These are phyloP conservation scores for Teratosphaeria viscida DNA, from an alignment of 2,329 filamentous ascomycete species.

Conservation along the genomic window DNA sequence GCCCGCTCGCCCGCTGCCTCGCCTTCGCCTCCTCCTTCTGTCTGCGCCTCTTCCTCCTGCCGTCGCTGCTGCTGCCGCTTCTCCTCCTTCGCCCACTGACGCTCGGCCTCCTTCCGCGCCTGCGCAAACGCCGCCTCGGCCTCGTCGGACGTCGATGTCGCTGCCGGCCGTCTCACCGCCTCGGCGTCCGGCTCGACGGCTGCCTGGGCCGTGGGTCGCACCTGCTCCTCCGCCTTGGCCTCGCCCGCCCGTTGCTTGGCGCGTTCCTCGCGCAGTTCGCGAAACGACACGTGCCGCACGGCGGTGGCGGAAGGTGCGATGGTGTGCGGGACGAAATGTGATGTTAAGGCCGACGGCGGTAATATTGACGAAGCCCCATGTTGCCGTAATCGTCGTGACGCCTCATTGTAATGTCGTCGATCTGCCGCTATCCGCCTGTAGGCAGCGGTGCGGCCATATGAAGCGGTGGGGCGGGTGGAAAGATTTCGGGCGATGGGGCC, in stretches of 20 bases:
- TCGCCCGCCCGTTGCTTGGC: slow-evolving; percentile 25
- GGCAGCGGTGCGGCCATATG: slow-evolving; percentile 37
- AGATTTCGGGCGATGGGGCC: slow-evolving; percentile 27
- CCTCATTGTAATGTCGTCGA: slow-evolving; percentile 19
- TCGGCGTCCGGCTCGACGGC: slow-evolving; percentile 24
- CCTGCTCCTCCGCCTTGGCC: slow-evolving; percentile 1
- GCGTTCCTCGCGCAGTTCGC: slow-evolving; percentile 26
- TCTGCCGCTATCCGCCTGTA: slow-evolving; percentile 36
- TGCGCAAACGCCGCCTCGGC: slow-evolving; percentile 27
- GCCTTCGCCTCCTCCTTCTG: slow-evolving; percentile 28
- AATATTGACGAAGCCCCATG: slow-evolving; percentile 15
- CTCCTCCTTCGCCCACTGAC: slow-evolving; percentile 30
- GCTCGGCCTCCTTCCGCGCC: slow-evolving; percentile 26
- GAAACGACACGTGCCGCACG: slow-evolving; percentile 35
- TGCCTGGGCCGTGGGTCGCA: slow-evolving; percentile 26
- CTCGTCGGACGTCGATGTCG: slow-evolving; percentile 18
- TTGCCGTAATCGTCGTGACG: slow-evolving; percentile 17
- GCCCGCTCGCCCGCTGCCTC: slow-evolving; percentile 34
- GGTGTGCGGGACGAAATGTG: slow-evolving; percentile 33
- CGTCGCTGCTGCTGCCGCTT: slow-evolving; percentile 24
- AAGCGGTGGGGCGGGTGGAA: slow-evolving; percentile 25
- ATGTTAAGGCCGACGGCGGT: slow-evolving; percentile 30
- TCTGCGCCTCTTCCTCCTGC: slow-evolving; percentile 32
- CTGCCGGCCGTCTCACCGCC: slow-evolving; percentile 17
- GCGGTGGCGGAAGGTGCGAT: slow-evolving; percentile 34